Evolutionary conservation across 2,329 filamentous ascomycete genomes (phyloP).

Genomic region (Hirsutella rhossiliensis): DNA sequence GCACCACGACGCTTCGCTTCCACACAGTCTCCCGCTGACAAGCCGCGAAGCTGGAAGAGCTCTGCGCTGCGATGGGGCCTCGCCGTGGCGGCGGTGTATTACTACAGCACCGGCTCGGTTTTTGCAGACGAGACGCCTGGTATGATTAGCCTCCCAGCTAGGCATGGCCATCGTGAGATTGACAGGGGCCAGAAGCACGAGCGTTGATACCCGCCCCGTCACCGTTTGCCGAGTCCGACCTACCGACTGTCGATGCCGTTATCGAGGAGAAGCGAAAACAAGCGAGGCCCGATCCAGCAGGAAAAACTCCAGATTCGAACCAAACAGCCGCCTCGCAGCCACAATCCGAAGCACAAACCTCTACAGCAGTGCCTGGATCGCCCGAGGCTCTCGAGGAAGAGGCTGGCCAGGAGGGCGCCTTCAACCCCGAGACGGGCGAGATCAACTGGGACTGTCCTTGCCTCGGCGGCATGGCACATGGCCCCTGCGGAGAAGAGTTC

Average conservation of each 20-base stretch:
- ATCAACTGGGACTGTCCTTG: conserved; percentile 99
- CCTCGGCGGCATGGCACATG: conserved; percentile 90
- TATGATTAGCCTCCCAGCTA: conserved; percentile 31
- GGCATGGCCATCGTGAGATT: not conserved
- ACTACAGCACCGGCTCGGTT: conserved; percentile 79
- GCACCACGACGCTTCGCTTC: conserved; percentile 39
- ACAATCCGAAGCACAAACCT: conserved; percentile 13
- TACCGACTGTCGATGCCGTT: conserved; percentile 55
- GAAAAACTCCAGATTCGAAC: conserved; percentile 10
- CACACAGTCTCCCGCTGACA: conserved; percentile 42
- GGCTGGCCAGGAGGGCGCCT: conserved; percentile 77
- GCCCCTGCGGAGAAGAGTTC: conserved; percentile 93
- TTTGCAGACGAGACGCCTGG: conserved; percentile 75
- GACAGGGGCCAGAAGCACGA: not conserved
- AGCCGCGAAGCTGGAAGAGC: conserved; percentile 73
- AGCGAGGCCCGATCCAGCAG: conserved; percentile 19
- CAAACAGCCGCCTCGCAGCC: conserved; percentile 6
- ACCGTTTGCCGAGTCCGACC: conserved; percentile 42
- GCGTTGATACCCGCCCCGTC: conserved; percentile 26
- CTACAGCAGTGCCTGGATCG: conserved; percentile 19
- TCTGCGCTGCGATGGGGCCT: conserved; percentile 61
- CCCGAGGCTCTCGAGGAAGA: conserved; percentile 60
- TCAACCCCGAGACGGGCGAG: conserved; percentile 96
- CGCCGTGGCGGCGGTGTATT: conserved; percentile 71
- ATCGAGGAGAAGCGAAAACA: conserved; percentile 50